Conservation (phyloP, 305 asterid genomes). For the Solanum hybrid region DNA sequence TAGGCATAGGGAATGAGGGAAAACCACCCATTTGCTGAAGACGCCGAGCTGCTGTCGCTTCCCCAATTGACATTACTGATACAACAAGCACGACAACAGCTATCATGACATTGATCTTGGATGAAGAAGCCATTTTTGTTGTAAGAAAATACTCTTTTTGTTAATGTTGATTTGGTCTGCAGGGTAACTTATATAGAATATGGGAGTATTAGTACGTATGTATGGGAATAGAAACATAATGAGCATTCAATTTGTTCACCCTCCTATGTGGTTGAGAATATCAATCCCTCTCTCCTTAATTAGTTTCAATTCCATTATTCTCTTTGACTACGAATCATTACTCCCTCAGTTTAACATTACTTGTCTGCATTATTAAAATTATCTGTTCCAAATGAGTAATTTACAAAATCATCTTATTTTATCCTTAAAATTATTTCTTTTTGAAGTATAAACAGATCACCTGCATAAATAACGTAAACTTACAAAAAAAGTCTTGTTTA, state of each 20-base stretch:
- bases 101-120: neutral
- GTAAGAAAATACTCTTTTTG: neutral
- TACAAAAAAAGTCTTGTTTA: neutral
- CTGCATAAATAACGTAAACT: neutral
- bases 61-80: neutral
- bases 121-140: neutral
- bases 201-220: too few relatives aligned
- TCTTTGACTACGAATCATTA: neutral
- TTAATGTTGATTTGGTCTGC: neutral
- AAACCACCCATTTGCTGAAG: neutral
- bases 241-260: slow-evolving; percentile 6
- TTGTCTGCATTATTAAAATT: too few relatives aligned
- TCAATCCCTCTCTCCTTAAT: neutral
- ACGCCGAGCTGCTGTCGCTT: neutral
- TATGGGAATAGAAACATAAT: neutral
- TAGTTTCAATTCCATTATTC: neutral
- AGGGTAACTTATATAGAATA: neutral
- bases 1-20: neutral
- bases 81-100: neutral
- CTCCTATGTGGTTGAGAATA: neutral
- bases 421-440: too few relatives aligned
- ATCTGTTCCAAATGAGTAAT: too few relatives aligned
- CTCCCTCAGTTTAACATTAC: neutral
- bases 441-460: neutral
- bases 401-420: too few relatives aligned